Percentiles rank a stretch among this genome's conserved stretches.
Evolutionary conservation across 192 early-diverging fungal genomes (phyloP).

Genomic region (Spizellomyces sp.): DNA sequence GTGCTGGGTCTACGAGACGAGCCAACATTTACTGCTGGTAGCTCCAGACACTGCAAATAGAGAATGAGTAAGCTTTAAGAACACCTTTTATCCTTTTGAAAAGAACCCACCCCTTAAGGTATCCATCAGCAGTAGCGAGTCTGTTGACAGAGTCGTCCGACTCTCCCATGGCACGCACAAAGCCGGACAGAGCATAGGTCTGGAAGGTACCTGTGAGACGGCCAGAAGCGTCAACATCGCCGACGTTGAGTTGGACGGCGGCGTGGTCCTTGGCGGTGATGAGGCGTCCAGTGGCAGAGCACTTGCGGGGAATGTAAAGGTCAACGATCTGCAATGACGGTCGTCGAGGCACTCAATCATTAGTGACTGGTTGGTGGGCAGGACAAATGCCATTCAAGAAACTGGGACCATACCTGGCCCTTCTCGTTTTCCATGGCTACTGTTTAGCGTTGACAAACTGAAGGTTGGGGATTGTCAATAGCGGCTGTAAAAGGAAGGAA

Average conservation of each 20-base stretch:
- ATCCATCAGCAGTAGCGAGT: constrained; percentile 72
- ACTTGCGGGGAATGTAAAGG: constrained; percentile 95
- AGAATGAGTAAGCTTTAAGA: not conserved
- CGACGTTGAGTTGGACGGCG: constrained; percentile 97
- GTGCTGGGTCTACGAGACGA: not conserved
- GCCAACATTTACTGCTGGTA: constrained; percentile 20
- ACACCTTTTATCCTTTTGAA: constrained; percentile 6
- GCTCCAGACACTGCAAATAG: constrained; percentile 27
- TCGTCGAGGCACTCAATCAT: not conserved
- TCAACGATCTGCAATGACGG: constrained; percentile 64
- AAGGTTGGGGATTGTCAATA: too few relatives aligned
- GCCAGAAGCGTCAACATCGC: constrained; percentile 86
- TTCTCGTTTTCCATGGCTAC: constrained; percentile 56
- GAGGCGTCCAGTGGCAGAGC: constrained; percentile 97
- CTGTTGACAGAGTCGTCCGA: constrained; percentile 97
- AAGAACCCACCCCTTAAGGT: constrained; percentile 60
- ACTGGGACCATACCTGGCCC: constrained; percentile 39
- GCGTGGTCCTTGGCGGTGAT: constrained; percentile 99
- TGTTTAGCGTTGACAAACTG: too few relatives aligned
- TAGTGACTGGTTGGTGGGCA: not conserved
- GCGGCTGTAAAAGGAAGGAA: too few relatives aligned
- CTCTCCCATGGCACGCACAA: constrained; percentile 87
- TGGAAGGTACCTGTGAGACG: constrained; percentile 71
- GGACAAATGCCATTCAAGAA: not conserved
- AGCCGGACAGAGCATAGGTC: constrained; percentile 91